Conservation (phyloP, 441 rosid genomes). For the Flueggea neowawraea region DNA sequence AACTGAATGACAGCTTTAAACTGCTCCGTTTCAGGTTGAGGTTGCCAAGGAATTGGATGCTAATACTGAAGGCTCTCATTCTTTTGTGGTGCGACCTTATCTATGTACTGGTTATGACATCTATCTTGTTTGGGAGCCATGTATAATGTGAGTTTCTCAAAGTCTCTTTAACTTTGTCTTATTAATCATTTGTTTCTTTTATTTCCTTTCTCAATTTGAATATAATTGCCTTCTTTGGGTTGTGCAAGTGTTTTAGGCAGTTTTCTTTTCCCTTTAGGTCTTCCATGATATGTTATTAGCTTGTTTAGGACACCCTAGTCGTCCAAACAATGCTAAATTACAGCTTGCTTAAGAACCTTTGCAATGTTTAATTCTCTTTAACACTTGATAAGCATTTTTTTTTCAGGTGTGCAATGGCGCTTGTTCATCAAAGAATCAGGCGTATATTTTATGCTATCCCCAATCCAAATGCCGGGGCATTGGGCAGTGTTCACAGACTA, state of each 20-base stretch:
- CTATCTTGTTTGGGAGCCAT: conserved; percentile 74
- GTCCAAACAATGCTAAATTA: not conserved
- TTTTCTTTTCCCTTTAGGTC: too few species aligned
- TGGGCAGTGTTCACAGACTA: conserved; percentile 73
- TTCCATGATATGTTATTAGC: too few species aligned
- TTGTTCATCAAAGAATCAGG: conserved; percentile 85
- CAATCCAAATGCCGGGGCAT: conserved; percentile 60
- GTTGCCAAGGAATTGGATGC: conserved; percentile 31
- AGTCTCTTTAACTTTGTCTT: not conserved
- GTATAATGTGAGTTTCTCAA: conserved; percentile 48
- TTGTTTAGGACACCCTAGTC: too few species aligned
- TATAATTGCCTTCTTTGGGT: too few species aligned
- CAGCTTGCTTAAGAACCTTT: not conserved
- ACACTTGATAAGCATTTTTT: conserved; percentile 9
- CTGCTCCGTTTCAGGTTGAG: conserved; percentile 29
- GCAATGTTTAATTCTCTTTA: not conserved
- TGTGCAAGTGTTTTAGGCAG: too few species aligned
- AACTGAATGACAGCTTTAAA: too few species aligned
- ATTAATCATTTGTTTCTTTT: too few species aligned
- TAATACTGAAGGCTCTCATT: conserved; percentile 11
- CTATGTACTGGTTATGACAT: conserved; percentile 86
- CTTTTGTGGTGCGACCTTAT: conserved; percentile 49
- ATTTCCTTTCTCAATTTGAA: too few species aligned
- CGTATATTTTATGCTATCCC: conserved; percentile 81
- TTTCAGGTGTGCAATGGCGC: conserved; percentile 96